Evolutionary conservation across 768 basidiomycete genomes (phyloP), one percentile per base, ranked within the genome.

Genomic region (Lyophyllum decastes): DNA sequence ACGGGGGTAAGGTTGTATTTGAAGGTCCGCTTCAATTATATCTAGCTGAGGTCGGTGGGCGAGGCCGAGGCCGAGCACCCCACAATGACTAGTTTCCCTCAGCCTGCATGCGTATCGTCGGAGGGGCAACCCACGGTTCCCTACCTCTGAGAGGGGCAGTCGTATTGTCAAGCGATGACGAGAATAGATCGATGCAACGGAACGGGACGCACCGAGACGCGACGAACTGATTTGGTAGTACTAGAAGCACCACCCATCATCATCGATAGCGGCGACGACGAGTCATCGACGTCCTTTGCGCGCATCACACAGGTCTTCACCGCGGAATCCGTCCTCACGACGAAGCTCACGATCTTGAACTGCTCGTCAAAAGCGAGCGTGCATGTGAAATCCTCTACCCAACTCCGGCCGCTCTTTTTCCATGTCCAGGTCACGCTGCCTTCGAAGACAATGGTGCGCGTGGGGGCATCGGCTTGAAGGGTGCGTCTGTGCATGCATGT

Each of bases 371-470:
- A 81, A 10, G 72, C 72, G 41, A 82, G 66, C 1, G 74, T 77
- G 68, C 79, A 80, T 17, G 68, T 73, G 56, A 81, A 79, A 41
- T 80, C 76, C 55, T 82, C 81, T 14, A 61, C 70, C 75, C 76
- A 82, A n/a, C 68, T 64, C 16, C 72, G 66, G 16, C 76, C 73
- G 57, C 78, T 80, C 46, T 68, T 63, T 50, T 71, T 75, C 81
- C 81, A 82, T 45, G 68, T 78, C 81, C 81, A 82, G 4, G 62
- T 71, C 30, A 78, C 68, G 57, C 73, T 78, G 5, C 77, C 79
- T 17, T 63, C 64, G 14, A 78, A 66, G 9, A 66, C 60, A 21
- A 77, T 75, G 35, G 68, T 69, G 19, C 69, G 67, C 1, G 65
- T 58, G 1, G 59, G 59, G 5, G 64, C 40, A 26, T 74, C 68